These are phyloP conservation scores for Fragilariopsis cylindrus DNA, from an alignment of 108 stramenopile genomes.

Conservation along the genomic window DNA sequence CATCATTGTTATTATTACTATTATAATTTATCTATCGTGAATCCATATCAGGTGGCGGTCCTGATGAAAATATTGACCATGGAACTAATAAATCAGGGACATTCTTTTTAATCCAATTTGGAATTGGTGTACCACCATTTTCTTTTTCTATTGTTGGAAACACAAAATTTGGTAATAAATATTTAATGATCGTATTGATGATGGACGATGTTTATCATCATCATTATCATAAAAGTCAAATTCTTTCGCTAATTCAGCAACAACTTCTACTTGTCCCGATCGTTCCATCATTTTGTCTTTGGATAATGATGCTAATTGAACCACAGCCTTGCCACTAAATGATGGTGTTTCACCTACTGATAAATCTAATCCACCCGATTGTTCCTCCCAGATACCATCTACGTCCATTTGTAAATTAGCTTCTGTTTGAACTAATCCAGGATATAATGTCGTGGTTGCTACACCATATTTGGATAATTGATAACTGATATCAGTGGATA, in stretches of 20 bases:
- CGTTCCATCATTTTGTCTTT: conserved; percentile 50
- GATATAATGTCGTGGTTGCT: conserved; percentile 74
- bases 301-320: conserved; percentile 48
- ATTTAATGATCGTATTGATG: conserved; percentile 71
- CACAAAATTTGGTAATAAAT: conserved; percentile 64
- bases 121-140: conserved; percentile 45
- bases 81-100: conserved; percentile 64
- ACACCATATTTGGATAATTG: conserved; percentile 68
- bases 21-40: conserved; percentile 1
- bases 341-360: conserved; percentile 59
- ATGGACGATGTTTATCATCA: conserved; percentile 44
- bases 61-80: conserved; percentile 60
- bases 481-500: conserved; percentile 77
- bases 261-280: conserved; percentile 76
- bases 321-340: conserved; percentile 70
- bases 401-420: conserved; percentile 61
- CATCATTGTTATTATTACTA: too few species aligned
- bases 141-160: conserved; percentile 68
- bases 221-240: conserved; percentile 79
- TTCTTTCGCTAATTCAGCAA: conserved; percentile 89
- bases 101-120: conserved; percentile 56
- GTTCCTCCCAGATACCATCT: conserved; percentile 74
- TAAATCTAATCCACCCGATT: conserved; percentile 58
- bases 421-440: conserved; percentile 88
- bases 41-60: conserved; percentile 54